Conservation (phyloP, 2,329 filamentous ascomycete genomes). For the Aspergillus fischeri region DNA sequence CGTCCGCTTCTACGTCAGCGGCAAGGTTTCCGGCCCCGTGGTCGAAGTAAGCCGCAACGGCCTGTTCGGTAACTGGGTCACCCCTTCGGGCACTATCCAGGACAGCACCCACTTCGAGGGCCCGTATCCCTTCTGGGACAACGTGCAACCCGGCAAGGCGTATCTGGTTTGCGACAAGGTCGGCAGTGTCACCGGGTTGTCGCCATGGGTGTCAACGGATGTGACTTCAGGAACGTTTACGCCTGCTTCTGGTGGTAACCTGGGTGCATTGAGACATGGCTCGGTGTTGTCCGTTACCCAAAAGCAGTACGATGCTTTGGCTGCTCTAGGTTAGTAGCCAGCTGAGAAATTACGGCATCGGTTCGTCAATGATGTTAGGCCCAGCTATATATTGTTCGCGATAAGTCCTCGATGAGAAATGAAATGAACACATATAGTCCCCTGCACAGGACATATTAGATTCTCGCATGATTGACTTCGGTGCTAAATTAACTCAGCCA, state of each 20-base stretch:
- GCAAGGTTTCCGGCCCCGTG: constrained; percentile 1
- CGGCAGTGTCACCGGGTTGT: constrained; percentile 5
- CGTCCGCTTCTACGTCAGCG: constrained; percentile 10
- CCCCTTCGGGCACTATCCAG: constrained; percentile 1
- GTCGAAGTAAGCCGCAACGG: constrained; percentile 10
- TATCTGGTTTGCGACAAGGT: constrained; percentile 10
- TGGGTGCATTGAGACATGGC: constrained; percentile 10
- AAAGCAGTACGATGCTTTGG: constrained; percentile 14
- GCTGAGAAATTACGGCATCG: too few relatives aligned
- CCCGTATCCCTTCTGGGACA: constrained; percentile 14
- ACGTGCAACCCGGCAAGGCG: constrained; percentile 4
- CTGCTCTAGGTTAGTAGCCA: constrained; percentile 29
- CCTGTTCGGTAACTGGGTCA: constrained; percentile 10
- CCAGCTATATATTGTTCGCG: too few relatives aligned
- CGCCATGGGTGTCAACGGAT: constrained; percentile 9
- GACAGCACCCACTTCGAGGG: constrained; percentile 9
- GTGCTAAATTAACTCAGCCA: too few relatives aligned
- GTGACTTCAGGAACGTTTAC: constrained; percentile 2
- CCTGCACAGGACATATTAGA: too few relatives aligned
- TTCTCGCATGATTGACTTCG: too few relatives aligned
- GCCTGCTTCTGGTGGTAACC: background rate
- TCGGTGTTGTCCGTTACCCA: constrained; percentile 9
- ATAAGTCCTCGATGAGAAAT: too few relatives aligned
- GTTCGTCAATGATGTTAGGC: too few relatives aligned
- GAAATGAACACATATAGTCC: too few relatives aligned